These are phyloP conservation scores for Aureobasidium sp. DNA, from an alignment of 2,329 filamentous ascomycete species.

Conservation along the genomic window DNA sequence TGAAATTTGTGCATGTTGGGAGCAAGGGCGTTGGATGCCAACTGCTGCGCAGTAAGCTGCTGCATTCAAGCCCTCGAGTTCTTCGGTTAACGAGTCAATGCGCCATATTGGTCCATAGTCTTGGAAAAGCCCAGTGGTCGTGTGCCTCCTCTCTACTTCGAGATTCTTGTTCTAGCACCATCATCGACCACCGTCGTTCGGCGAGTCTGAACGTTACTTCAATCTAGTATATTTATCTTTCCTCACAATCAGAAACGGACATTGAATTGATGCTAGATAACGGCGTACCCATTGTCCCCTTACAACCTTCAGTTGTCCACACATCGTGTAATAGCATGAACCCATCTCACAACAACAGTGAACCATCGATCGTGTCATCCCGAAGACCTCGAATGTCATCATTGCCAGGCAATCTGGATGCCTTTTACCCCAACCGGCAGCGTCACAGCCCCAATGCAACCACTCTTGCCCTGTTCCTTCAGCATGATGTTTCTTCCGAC, in stretches of 20 bases:
- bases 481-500: background rate
- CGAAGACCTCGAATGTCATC: background rate
- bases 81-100: background rate
- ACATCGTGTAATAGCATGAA: background rate
- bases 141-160: background rate
- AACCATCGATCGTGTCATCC: background rate
- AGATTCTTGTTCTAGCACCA: background rate
- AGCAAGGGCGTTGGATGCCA: background rate
- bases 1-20: background rate
- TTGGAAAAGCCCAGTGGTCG: background rate
- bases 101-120: background rate
- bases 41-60: background rate
- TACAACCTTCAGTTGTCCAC: background rate
- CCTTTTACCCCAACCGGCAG: background rate
- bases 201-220: background rate
- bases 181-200: background rate
- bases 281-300: background rate
- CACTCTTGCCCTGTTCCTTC: background rate
- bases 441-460: background rate
- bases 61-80: background rate
- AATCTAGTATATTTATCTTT: background rate
- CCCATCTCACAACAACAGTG: background rate
- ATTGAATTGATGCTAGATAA: background rate
- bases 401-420: slow-evolving; percentile 1
- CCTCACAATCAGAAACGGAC: too few relatives aligned